Base-by-base conservation (phyloP, 805 yeast species). In the Suhomyces sp. region DNA sequence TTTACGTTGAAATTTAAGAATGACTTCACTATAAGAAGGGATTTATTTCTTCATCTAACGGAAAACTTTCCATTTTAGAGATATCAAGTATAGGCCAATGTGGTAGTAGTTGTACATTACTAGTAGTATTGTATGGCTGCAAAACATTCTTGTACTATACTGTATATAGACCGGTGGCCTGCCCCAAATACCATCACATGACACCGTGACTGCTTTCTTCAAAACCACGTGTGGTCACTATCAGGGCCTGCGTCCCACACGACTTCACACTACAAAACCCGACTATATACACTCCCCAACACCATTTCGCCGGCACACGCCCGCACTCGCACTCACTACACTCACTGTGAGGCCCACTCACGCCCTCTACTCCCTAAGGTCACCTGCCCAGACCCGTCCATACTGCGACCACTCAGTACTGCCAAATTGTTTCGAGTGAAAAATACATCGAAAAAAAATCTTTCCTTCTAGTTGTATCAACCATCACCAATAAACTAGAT, bases 401-500 rank as follows among this genome's bases (percentile, higher is more conserved):
- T 13, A 23, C 25, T 11, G 13, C 22, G 22, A 7, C n/a, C n/a
- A 7, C 28, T 25, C 28, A 25, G 18, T 25, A 23, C 31, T 22
- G 25, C 31, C 30, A 30, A 24, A n/a, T n/a, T n/a, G 23, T 34
- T 19, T 31, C 33, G 19, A 31, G 35, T 28, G 41, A 43, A 44
- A 44, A 40, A 34, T 40, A 35, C 35, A 34, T 27, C 23, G 17
- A 25, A 38, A 33, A 40, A 41, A 40, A 39, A 28, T 35, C 36
- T 39, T 43, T 39, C 37, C 46, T 38, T 35, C 35, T 37, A 31
- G 19, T 36, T 39, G 20, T 31, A 19, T 29, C 29, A 20, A 24
- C 38, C 37, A 46, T 37, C 46, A 43, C 47, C 46, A 37, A 44
- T 35, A 37, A 39, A 42, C 38, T 46, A 46, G 46, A 42, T 42